Evolutionary conservation across 495 filamentous ascomycete genomes (phyloP), one percentile per base, ranked within the genome.

Genomic region (Xylaria longipes): DNA sequence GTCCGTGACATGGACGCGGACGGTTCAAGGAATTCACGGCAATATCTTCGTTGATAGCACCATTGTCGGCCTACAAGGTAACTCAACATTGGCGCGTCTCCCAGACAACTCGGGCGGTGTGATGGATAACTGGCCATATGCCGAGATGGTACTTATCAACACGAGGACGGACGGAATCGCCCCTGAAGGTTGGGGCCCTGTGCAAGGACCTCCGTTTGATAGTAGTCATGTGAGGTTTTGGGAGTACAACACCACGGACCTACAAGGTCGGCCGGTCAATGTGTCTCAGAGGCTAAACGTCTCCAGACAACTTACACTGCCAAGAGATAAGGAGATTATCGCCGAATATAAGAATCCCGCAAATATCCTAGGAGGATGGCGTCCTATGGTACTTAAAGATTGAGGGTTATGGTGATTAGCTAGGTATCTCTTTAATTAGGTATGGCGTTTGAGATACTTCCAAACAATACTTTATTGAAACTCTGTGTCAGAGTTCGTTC

Each of bases 41-140:
- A 74, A 74, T 57, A 39, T 74, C 54, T 74, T 74, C 29, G 72
- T 74, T 22, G 50, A 74, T n/a, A 71, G 72, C 57, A 74, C 69
- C 25, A 71, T 74, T 54, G 52, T 71, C 27, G 69, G 69, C 6
- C 50, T 68, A 9, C 15, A 39, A 11, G 68, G 62, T 17, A 33
- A 58, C 57, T 61, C 69, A 5, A 74, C 72, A 2, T 62, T 74
- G 0, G 72, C 72, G 0, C 72, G 72, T 45, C 57, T 74, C 15
- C 72, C 69, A n/a, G 56, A 71, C 46, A 74, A 74, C 56, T 63
- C 62, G 43, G 72, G 72, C 2, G 72, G 72, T 22, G 72, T 74
- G n/a, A 66, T 74, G 68, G 63, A 70, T 7, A 71, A 74, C 27
- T 74, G 72, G 72, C 72, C 72, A 35, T 71, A 69, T 46, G 64